Conservation (phyloP, 176 grass and related monocot species). For the maize (Zea mays) region Zm-B73-REFERENCE-NAM-5.0 NC_050096.1:272908001-272908500, state of each 20-base stretch:
- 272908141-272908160: background rate
- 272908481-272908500: background rate
- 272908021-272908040: background rate
- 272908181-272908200: no score
- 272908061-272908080: background rate
- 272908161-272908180: no score
- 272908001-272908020: conserved; percentile 22
- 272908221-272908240: background rate
- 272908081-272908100: conserved; percentile 2
- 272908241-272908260: conserved; percentile 21
- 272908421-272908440: background rate
- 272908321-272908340: conserved; percentile 68
- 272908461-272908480: background rate
- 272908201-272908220: background rate
- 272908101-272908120: conserved; percentile 15
- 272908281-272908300: background rate
- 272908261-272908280: background rate
- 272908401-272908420: background rate
- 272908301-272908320: conserved; percentile 31
- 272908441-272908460: no score
- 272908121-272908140: background rate
- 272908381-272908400: background rate
- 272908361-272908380: conserved; percentile 40
- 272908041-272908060: background rate
- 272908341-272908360: conserved; percentile 48